These are phyloP conservation scores for Neospermospora avenae DNA, from an alignment of 2,329 filamentous ascomycete species.

Conservation along the genomic window DNA sequence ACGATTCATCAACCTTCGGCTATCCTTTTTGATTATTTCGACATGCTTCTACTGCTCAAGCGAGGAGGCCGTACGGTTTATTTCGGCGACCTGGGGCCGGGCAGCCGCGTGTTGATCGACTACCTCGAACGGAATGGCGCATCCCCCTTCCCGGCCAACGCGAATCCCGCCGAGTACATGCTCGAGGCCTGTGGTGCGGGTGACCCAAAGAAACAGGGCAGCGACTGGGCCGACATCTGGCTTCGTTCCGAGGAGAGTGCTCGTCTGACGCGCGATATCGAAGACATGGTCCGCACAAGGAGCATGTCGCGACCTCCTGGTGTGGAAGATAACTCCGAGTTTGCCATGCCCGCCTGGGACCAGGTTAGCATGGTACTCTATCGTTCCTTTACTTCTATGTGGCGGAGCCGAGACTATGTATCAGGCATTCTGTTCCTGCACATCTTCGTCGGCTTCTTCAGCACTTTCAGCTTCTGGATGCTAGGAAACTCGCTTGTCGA, in stretches of 20 bases:
- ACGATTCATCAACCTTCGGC: constrained; percentile 52
- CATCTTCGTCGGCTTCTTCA: neutral
- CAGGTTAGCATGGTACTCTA: neutral
- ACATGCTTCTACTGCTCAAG: constrained; percentile 59
- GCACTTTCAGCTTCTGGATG: neutral
- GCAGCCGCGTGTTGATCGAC: neutral
- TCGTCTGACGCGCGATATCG: neutral
- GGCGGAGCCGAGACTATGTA: neutral
- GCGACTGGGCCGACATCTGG: neutral
- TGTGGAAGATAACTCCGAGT: neutral
- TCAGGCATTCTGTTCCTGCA: neutral
- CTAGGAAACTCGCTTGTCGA: neutral
- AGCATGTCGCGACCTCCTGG: neutral
- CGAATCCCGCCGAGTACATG: neutral
- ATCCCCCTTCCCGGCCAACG: neutral
- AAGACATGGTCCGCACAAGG: neutral
- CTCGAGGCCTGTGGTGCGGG: neutral
- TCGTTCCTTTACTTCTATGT: neutral
- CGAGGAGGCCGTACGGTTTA: constrained; percentile 63
- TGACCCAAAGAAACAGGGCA: neutral
- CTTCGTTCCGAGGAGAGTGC: neutral
- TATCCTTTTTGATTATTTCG: constrained; percentile 50
- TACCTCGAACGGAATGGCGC: constrained; percentile 1
- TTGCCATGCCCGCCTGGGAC: neutral
- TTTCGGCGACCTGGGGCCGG: constrained; percentile 60